Evolutionary conservation across 2,329 filamentous ascomycete species (phyloP).

Genomic region (Knufia fluminis): DNA sequence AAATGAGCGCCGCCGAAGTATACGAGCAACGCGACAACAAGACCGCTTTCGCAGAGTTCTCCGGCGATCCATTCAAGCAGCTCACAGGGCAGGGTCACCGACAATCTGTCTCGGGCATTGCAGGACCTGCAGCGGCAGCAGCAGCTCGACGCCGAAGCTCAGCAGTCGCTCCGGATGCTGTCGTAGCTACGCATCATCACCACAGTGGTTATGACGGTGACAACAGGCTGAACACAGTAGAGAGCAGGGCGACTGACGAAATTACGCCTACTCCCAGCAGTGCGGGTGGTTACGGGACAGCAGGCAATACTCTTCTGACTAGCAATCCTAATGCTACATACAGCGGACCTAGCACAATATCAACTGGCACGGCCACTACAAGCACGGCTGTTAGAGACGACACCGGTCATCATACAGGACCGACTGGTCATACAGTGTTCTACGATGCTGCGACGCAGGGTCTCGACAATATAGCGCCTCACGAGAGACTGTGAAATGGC

Average conservation of each 20-base stretch:
- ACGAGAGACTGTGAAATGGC: background rate
- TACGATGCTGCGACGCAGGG: background rate
- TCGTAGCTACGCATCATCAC: conserved; percentile 7
- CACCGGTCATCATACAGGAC: background rate
- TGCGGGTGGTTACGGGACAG: conserved; percentile 1
- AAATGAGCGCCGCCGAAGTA: conserved; percentile 18
- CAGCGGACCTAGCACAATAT: too few relatives aligned
- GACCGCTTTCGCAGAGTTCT: conserved; percentile 18
- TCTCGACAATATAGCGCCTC: background rate
- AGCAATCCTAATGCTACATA: too few relatives aligned
- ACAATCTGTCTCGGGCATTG: conserved; percentile 17
- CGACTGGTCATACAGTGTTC: background rate
- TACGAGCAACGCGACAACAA: conserved; percentile 21
- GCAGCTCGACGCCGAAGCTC: conserved; percentile 20
- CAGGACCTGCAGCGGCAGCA: conserved; percentile 16
- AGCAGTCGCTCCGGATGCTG: conserved; percentile 19
- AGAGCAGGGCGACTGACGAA: conserved; percentile 17
- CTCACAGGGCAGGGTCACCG: conserved; percentile 17
- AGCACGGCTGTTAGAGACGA: background rate
- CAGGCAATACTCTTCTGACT: conserved; percentile 18
- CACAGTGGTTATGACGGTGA: conserved; percentile 16
- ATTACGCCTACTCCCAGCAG: conserved; percentile 5
- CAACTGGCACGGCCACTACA: conserved; percentile 6
- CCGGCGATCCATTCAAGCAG: conserved; percentile 19
- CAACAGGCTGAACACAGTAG: conserved; percentile 16